phyloP scores from a whole-genome alignment of 2,329 filamentous ascomycete species.

The Phialemonium atrogriseum region DNA sequence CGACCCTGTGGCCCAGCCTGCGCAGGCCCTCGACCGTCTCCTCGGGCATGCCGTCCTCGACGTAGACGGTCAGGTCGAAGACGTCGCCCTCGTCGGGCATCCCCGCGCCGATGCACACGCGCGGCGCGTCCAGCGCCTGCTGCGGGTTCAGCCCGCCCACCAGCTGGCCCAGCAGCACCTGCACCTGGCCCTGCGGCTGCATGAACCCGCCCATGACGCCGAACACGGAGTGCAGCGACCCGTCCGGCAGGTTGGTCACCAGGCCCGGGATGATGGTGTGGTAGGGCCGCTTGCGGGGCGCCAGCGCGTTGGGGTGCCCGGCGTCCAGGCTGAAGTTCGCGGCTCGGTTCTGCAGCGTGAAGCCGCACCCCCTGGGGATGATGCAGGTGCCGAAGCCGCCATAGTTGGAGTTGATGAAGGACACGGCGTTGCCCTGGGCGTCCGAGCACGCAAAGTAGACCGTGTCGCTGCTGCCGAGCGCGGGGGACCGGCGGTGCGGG shows the following conservation, averaged over 20 bases:
- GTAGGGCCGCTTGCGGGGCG: slow-evolving; percentile 80
- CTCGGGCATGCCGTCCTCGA: slow-evolving; percentile 74
- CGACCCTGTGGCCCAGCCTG: slow-evolving; percentile 64
- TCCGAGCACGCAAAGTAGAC: slow-evolving; percentile 91
- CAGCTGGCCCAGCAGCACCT: slow-evolving; percentile 84
- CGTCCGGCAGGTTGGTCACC: slow-evolving; percentile 68
- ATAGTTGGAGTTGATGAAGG: slow-evolving; percentile 96
- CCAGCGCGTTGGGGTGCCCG: slow-evolving; percentile 71
- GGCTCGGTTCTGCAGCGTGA: slow-evolving; percentile 89
- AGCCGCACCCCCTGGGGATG: slow-evolving; percentile 78
- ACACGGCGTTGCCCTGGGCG: slow-evolving; percentile 76
- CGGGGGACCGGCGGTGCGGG: slow-evolving; percentile 55
- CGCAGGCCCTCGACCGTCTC: slow-evolving; percentile 60
- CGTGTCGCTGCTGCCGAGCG: slow-evolving; percentile 79
- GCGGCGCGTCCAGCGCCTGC: slow-evolving; percentile 79
- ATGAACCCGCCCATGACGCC: slow-evolving; percentile 99
- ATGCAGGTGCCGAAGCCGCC: slow-evolving; percentile 81
- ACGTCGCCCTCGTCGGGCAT: slow-evolving; percentile 54
- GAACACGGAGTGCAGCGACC: slow-evolving; percentile 73
- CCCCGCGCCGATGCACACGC: slow-evolving; percentile 77
- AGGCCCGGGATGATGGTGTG: slow-evolving; percentile 96
- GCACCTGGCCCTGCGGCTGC: slow-evolving; percentile 94
- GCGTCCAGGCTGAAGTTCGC: slow-evolving; percentile 70
- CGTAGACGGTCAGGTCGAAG: slow-evolving; percentile 57
- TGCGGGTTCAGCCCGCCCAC: slow-evolving; percentile 77